phyloP scores from a whole-genome alignment of 495 filamentous ascomycete genomes.

The Trichoderma asperelloides region DNA sequence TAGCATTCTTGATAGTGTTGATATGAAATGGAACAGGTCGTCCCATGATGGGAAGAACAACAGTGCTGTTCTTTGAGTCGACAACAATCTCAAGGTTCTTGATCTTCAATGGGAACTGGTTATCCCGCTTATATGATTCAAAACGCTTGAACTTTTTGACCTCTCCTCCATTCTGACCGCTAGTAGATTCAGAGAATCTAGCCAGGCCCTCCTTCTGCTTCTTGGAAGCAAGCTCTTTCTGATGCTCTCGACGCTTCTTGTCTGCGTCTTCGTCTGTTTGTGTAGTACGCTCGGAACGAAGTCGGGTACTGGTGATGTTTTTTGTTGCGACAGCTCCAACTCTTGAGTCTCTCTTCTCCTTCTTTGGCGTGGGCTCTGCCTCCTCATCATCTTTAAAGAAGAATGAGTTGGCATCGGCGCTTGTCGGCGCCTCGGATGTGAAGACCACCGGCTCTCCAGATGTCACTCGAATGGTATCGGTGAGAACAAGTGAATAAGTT shows the following conservation, averaged over 20 bases:
- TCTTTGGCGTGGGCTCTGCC: slow-evolving; percentile 55
- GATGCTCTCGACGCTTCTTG: slow-evolving; percentile 77
- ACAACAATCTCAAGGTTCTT: slow-evolving; percentile 81
- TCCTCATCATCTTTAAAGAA: slow-evolving; percentile 93
- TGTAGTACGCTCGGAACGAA: slow-evolving; percentile 79
- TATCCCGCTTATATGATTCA: slow-evolving; percentile 98
- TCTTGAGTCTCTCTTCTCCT: slow-evolving; percentile 71
- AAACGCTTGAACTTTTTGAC: slow-evolving; percentile 98
- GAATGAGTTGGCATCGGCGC: slow-evolving; percentile 87
- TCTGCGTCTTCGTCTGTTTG: slow-evolving; percentile 88
- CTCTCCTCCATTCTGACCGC: slow-evolving; percentile 78
- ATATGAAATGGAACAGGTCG: slow-evolving; percentile 97
- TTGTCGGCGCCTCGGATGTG: slow-evolving; percentile 82
- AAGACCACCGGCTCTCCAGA: slow-evolving; percentile 72
- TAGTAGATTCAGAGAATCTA: slow-evolving; percentile 70
- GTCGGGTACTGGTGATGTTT: slow-evolving; percentile 88
- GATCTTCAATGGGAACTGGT: slow-evolving; percentile 76
- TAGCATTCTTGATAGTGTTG: slow-evolving; percentile 96
- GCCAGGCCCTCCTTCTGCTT: slow-evolving; percentile 83
- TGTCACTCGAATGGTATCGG: slow-evolving; percentile 85
- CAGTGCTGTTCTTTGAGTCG: slow-evolving; percentile 78
- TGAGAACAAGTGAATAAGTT: slow-evolving; percentile 78
- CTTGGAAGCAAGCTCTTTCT: slow-evolving; percentile 78
- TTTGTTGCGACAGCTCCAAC: slow-evolving; percentile 77
- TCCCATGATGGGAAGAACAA: slow-evolving; percentile 94